A percentile compares a stretch with the other conserved stretches of the same genome.
phyloP scores from a whole-genome alignment of 192 early-diverging fungal species.

The Lunasporangiospora selenospora region DNA sequence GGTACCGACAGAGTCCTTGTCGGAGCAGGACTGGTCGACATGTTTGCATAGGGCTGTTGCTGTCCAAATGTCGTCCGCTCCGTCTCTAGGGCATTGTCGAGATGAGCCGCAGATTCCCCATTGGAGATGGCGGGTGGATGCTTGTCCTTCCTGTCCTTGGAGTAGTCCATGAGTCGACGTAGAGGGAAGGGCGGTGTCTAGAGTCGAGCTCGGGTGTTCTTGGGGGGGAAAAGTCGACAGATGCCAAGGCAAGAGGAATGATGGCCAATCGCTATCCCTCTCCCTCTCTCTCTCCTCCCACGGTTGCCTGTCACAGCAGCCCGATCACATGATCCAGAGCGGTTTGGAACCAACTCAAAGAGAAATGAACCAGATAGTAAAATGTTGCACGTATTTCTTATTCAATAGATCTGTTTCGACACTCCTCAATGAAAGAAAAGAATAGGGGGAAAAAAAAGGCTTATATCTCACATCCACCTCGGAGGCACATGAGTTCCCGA shows the following conservation, averaged over 20 bases:
- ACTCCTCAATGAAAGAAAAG: neutral
- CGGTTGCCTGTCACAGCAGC: neutral
- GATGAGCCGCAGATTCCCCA: neutral
- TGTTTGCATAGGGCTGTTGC: no score
- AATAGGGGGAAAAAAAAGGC: neutral
- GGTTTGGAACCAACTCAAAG: neutral
- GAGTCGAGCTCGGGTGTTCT: no score
- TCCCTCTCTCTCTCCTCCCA: neutral
- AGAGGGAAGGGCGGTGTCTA: no score
- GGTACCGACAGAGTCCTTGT: neutral
- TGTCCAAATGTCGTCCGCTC: no score
- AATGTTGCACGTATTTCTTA: no score
- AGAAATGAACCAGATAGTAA: no score
- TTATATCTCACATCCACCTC: constrained; percentile 21
- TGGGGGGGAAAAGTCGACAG: no score
- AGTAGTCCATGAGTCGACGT: no score
- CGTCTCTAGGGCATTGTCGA: neutral
- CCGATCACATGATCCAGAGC: neutral
- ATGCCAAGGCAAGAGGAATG: no score
- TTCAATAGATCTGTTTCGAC: no score
- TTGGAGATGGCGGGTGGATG: neutral
- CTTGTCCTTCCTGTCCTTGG: neutral
- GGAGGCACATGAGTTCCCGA: constrained; percentile 44
- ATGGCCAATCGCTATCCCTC: no score
- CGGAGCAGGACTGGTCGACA: neutral